Conservation (phyloP, 352 stramenopile genomes). For the Globisporangium cederbergense region DNA sequence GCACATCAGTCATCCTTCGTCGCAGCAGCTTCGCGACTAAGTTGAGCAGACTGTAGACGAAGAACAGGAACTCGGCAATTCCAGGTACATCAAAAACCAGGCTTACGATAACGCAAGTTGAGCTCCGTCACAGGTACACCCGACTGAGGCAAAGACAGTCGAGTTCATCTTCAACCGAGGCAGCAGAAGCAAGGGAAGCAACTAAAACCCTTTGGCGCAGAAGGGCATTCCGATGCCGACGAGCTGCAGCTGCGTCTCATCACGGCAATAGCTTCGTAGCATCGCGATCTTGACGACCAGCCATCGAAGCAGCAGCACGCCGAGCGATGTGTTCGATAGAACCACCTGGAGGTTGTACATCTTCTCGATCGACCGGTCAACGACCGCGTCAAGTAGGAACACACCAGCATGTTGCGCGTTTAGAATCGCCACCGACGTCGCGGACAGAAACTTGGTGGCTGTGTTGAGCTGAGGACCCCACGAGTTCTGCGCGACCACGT, state of each 20-base stretch:
- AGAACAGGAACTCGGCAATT: constrained; percentile 23
- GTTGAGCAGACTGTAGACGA: constrained; percentile 28
- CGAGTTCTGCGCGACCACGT: too few species aligned
- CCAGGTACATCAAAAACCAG: constrained; percentile 34
- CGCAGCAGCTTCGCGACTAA: constrained; percentile 11
- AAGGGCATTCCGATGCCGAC: constrained; percentile 21
- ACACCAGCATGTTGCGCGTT: constrained; percentile 26
- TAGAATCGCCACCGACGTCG: constrained; percentile 15
- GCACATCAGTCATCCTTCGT: constrained; percentile 22
- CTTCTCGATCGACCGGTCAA: constrained; percentile 13
- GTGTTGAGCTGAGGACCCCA: constrained; percentile 19
- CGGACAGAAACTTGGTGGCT: neutral
- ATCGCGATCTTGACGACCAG: constrained; percentile 18
- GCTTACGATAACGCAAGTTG: constrained; percentile 17
- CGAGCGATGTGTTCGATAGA: constrained; percentile 33
- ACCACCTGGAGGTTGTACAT: constrained; percentile 32
- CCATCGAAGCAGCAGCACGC: constrained; percentile 31
- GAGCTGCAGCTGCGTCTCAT: neutral
- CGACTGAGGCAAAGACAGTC: constrained; percentile 24
- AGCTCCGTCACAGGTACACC: constrained; percentile 20
- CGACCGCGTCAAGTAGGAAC: constrained; percentile 22
- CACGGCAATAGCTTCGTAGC: neutral
- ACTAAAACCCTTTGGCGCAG: too few species aligned
- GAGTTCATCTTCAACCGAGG: constrained; percentile 20
- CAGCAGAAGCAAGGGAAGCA: constrained; percentile 20